Evolutionary conservation across 163 green algal genomes (phyloP), one percentile per base, ranked within the genome.

Genomic region (Scenedesmus sp.): DNA sequence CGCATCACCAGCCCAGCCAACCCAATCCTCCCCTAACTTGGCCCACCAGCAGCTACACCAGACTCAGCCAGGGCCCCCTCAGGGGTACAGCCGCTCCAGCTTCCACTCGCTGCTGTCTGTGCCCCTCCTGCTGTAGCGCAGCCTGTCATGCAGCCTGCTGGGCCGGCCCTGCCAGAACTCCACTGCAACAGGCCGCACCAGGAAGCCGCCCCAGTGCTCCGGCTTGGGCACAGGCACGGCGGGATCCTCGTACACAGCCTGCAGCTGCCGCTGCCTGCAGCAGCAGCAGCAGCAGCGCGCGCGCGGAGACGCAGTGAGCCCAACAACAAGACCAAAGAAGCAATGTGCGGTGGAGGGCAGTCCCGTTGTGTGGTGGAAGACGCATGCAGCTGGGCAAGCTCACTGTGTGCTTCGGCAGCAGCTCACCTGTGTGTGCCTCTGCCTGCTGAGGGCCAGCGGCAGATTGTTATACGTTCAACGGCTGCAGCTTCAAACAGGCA

Each of bases 91-190:
- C 64, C 89, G 74, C 55, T 88, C 82, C 46, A 92, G 5, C 52
- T 46, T 67, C 89, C 89, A 92, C 18, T 79, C 66, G 59, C 6
- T 64, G 82, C 89, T 89, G 89, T 89, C 64, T 46, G 26, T 57
- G 23, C 57, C 84, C 34, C 13, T 55, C n/a, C 89, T 56, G 13
- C 23, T 67, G 55, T 89, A 92, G 34, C 64, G n/a, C 89, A 99
- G 94, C 18, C 97, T 95, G 92, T 99, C 98, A 91, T 99, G 98
- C 91, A 99, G 94, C 15, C 98, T 95, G 56, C 86, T 96, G 62
- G 95, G 93, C n/a, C 97, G 93, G 26, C 97, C 98, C 93, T 99
- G 96, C 98, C 98, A 99, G 88, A 99, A 99, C 93, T 99, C 98
- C 10, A 99, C 92, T 4, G 52, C 16, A 0, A 92, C 86, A 4